These are phyloP conservation scores for Panicum miliaceum DNA, from an alignment of 176 grass and related monocot species.

Conservation along the genomic window DNA sequence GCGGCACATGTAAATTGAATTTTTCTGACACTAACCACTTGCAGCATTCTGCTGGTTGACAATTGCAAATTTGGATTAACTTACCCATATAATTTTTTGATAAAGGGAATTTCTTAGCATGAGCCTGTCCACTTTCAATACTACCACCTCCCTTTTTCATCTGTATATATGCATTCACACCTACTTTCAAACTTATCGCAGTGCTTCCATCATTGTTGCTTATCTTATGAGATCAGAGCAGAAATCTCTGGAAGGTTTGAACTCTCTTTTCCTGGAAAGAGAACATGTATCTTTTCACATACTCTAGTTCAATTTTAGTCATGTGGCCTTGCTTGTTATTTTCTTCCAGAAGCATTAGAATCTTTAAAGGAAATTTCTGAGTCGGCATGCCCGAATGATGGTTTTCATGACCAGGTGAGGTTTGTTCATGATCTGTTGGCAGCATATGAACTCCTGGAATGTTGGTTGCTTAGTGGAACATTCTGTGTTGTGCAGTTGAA, in stretches of 20 bases:
- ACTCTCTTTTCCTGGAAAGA: constrained; percentile 13
- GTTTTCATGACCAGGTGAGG: constrained; percentile 91
- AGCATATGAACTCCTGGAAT: constrained; percentile 8
- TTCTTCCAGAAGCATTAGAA: constrained; percentile 82
- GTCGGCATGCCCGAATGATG: constrained; percentile 73
- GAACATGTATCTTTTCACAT: not conserved
- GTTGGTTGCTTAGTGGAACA: constrained; percentile 21
- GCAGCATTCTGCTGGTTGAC: not conserved
- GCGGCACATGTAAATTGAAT: not conserved
- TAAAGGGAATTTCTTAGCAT: not conserved
- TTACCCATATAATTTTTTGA: not conserved
- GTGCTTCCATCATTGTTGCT: constrained; percentile 73
- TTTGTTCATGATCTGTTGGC: constrained; percentile 32
- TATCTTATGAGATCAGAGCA: constrained; percentile 92
- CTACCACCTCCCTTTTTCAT: not conserved
- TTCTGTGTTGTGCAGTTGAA: constrained; percentile 63
- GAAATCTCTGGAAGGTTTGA: constrained; percentile 82
- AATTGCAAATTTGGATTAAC: not conserved
- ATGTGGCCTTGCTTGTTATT: not conserved
- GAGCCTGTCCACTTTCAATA: not conserved
- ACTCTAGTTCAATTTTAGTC: constrained; percentile 1
- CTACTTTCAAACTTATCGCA: constrained; percentile 49
- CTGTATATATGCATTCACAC: not conserved
- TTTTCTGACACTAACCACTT: not conserved
- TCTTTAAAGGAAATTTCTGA: constrained; percentile 72